phyloP scores from a whole-genome alignment of 192 early-diverging fungal genomes.

The Entophlyctis luteolus region DNA sequence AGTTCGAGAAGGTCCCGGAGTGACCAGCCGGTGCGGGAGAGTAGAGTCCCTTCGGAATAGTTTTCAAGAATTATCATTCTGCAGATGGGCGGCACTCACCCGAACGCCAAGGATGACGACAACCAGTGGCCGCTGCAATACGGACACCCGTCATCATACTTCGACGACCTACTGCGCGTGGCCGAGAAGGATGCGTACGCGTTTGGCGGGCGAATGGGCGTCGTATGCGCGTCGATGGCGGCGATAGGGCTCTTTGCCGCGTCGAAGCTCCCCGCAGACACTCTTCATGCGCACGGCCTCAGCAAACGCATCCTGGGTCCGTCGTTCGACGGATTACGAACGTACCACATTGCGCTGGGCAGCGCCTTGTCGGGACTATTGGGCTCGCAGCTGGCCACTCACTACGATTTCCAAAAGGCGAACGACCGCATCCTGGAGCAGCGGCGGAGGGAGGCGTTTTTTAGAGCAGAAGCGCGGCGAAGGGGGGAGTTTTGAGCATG shows the following conservation, averaged over 20 bases:
- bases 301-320: not conserved
- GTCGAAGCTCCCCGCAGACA: conserved; percentile 3
- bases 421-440: conserved; percentile 23
- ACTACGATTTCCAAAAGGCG: conserved; percentile 10
- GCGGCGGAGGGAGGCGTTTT: conserved; percentile 20
- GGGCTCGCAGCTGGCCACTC: conserved; percentile 15
- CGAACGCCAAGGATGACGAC: not conserved
- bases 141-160: conserved; percentile 20
- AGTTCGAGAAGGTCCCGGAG: no score
- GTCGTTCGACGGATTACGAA: not conserved
- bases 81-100: not conserved
- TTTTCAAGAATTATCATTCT: no score
- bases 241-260: not conserved
- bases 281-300: not conserved
- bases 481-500: conserved; percentile 11
- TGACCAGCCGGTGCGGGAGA: no score
- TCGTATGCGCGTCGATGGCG: not conserved
- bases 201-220: conserved; percentile 1
- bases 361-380: conserved; percentile 2
- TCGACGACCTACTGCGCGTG: conserved; percentile 9
- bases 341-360: not conserved
- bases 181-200: conserved; percentile 18
- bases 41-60: no score
- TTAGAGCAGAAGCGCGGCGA: conserved; percentile 15
- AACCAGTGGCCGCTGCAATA: conserved; percentile 14